These are phyloP conservation scores for Monilinia polystroma DNA, from an alignment of 2,329 filamentous ascomycete genomes.

Conservation along the genomic window DNA sequence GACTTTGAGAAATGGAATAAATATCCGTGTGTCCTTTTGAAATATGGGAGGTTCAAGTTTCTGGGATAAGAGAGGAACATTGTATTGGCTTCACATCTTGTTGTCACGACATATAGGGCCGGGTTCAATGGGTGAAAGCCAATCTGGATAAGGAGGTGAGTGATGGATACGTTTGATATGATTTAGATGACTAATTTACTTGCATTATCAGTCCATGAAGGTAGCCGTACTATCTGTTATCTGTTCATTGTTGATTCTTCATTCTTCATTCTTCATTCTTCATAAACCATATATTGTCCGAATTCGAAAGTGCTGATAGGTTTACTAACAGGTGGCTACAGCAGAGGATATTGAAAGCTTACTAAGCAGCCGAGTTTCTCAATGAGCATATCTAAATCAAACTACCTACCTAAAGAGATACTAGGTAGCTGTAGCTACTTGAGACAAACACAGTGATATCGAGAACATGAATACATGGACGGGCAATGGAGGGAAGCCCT, in stretches of 20 bases:
- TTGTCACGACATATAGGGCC: neutral
- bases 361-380: no score
- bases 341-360: no score
- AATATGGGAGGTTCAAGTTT: neutral
- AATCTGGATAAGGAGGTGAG: neutral
- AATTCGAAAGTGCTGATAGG: no score
- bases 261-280: neutral
- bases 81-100: neutral
- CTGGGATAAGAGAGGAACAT: conserved; percentile 3
- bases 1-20: neutral
- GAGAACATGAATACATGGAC: no score
- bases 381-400: no score
- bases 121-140: neutral
- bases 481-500: neutral
- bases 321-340: no score
- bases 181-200: neutral
- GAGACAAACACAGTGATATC: no score
- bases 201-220: neutral
- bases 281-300: no score
- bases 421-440: no score
- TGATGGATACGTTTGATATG: neutral
- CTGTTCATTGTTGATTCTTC: neutral
- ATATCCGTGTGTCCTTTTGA: neutral
- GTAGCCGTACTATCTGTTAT: neutral
- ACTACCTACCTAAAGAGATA: no score